Evolutionary conservation across 345 rosid species (phyloP).

Genomic region (Aquilaria sinensis): DNA sequence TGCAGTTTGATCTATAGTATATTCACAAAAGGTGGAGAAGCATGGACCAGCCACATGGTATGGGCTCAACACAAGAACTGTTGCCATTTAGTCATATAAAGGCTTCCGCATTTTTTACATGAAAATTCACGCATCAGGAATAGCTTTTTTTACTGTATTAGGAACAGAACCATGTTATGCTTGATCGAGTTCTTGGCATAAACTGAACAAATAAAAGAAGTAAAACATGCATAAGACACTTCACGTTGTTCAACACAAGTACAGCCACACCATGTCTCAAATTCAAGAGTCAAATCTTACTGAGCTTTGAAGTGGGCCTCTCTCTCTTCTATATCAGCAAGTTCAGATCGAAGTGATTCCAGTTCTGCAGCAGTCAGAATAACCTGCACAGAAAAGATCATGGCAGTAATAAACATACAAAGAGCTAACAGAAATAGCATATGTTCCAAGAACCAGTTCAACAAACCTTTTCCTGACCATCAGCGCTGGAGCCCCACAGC

Average conservation of each 20-base stretch:
- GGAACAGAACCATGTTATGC: too few species aligned
- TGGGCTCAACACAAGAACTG: too few species aligned
- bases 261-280: background rate
- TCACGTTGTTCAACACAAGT: background rate
- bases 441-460: conserved; percentile 7
- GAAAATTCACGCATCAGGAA: too few species aligned
- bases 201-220: background rate
- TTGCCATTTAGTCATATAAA: too few species aligned
- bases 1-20: too few species aligned
- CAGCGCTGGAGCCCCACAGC: conserved; percentile 58
- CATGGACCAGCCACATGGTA: too few species aligned
- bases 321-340: conserved; percentile 81
- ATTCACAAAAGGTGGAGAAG: too few species aligned
- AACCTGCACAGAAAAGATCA: conserved; percentile 38
- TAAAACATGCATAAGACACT: background rate
- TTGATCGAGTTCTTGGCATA: too few species aligned
- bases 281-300: conserved; percentile 32
- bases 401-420: conserved; percentile 5
- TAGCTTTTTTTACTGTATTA: too few species aligned
- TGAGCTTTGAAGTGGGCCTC: conserved; percentile 87
- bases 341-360: conserved; percentile 74
- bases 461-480: conserved; percentile 74
- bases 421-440: conserved; percentile 1
- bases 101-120: too few species aligned
- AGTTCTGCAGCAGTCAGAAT: conserved; percentile 63